phyloP scores from a whole-genome alignment of 495 filamentous ascomycete genomes.

The Podospora australis region DNA sequence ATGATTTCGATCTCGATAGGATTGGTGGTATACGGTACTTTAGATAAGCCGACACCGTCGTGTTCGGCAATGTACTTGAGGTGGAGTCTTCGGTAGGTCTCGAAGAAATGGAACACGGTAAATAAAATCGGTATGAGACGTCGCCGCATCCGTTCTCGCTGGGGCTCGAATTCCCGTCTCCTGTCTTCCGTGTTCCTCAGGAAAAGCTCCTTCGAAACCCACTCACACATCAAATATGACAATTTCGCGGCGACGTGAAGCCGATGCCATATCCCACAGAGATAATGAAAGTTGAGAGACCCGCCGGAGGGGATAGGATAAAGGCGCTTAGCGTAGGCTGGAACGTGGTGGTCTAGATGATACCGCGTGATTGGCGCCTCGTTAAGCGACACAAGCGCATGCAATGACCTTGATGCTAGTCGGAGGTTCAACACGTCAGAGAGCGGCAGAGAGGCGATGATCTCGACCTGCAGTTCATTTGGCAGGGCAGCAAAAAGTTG shows the following conservation, averaged over 20 bases:
- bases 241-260: slow-evolving; percentile 51
- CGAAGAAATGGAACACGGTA: slow-evolving; percentile 54
- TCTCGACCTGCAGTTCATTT: slow-evolving; percentile 50
- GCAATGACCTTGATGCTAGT: slow-evolving; percentile 46
- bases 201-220: slow-evolving; percentile 53
- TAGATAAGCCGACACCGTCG: slow-evolving; percentile 31
- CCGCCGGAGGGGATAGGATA: slow-evolving; percentile 41
- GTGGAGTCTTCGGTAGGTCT: slow-evolving; percentile 50
- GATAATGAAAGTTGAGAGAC: slow-evolving; percentile 45
- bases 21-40: slow-evolving; percentile 39
- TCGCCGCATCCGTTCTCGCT: slow-evolving; percentile 50
- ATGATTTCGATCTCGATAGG: slow-evolving; percentile 50
- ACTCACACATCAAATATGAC: slow-evolving; percentile 46
- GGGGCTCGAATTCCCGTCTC: slow-evolving; percentile 44
- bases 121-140: slow-evolving; percentile 50
- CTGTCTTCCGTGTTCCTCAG: slow-evolving; percentile 43
- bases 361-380: slow-evolving; percentile 50
- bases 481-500: slow-evolving; percentile 46
- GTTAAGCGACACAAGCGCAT: slow-evolving; percentile 49
- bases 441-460: slow-evolving; percentile 49
- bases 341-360: slow-evolving; percentile 47
- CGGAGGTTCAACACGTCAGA: slow-evolving; percentile 47
- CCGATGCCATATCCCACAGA: slow-evolving; percentile 54
- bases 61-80: slow-evolving; percentile 42
- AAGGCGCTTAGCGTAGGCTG: slow-evolving; percentile 45